Evolutionary conservation across 2,329 filamentous ascomycete species (phyloP).

Genomic region (Colletotrichum tofieldiae): DNA sequence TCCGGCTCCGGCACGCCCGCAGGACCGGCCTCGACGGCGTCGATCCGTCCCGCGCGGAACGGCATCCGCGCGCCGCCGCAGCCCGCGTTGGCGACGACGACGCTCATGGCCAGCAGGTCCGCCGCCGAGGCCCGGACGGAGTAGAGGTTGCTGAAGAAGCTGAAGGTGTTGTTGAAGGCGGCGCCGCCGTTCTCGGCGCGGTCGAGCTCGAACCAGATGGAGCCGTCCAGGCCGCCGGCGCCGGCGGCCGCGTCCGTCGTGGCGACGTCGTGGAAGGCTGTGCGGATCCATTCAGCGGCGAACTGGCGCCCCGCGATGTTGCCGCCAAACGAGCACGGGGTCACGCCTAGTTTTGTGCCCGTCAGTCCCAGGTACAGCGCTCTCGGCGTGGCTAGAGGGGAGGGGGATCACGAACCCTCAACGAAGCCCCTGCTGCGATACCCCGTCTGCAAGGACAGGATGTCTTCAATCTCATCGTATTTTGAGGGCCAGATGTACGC

Average conservation of each 20-base stretch:
- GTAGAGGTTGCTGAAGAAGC: slow-evolving; percentile 46
- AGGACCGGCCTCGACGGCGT: slow-evolving; percentile 47
- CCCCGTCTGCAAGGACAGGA: slow-evolving; percentile 44
- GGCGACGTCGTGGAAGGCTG: slow-evolving; percentile 51
- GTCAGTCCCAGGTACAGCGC: neutral
- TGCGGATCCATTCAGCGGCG: slow-evolving; percentile 52
- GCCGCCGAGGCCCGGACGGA: slow-evolving; percentile 46
- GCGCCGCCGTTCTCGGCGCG: slow-evolving; percentile 50
- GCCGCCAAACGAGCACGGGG: slow-evolving; percentile 45
- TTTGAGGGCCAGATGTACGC: slow-evolving; percentile 46
- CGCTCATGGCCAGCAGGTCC: slow-evolving; percentile 53
- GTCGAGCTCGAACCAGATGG: slow-evolving; percentile 51
- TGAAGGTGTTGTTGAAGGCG: slow-evolving; percentile 51
- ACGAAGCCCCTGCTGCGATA: slow-evolving; percentile 45
- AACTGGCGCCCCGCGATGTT: slow-evolving; percentile 47
- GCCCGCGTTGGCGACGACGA: slow-evolving; percentile 46
- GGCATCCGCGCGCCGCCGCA: slow-evolving; percentile 48
- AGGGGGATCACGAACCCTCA: slow-evolving; percentile 41
- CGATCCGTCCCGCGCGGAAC: slow-evolving; percentile 47
- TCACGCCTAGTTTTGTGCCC: slow-evolving; percentile 22
- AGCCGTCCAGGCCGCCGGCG: slow-evolving; percentile 51
- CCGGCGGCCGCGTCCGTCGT: slow-evolving; percentile 49
- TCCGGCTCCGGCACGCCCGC: slow-evolving; percentile 48
- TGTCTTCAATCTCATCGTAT: slow-evolving; percentile 46
- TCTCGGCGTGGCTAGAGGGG: neutral